Evolutionary conservation across 1,284 basidiomycete genomes (phyloP).

Genomic region (Rhodotorula sp.): DNA sequence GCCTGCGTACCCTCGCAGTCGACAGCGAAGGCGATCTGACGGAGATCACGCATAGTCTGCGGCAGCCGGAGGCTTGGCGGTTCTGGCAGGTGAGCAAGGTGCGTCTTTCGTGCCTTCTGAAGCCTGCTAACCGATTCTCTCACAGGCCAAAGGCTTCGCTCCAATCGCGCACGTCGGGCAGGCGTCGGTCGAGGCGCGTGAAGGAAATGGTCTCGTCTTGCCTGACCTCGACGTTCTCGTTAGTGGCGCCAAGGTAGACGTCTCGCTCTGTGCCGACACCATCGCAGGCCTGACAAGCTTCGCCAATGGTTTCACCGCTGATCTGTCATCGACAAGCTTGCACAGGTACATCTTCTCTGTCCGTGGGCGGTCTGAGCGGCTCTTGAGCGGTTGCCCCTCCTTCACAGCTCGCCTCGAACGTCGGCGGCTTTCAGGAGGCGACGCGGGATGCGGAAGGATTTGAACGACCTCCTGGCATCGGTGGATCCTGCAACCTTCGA

Average conservation of each 20-base stretch:
- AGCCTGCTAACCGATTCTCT: neutral
- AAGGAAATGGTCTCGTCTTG: constrained; percentile 25
- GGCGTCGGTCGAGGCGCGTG: neutral
- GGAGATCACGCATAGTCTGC: neutral
- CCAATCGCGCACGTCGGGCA: constrained; percentile 5
- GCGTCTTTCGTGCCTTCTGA: too few relatives aligned
- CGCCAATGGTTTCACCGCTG: constrained; percentile 43
- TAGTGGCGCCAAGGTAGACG: constrained; percentile 33
- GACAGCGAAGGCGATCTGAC: constrained; percentile 51
- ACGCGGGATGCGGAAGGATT: neutral
- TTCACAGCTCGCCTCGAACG: neutral
- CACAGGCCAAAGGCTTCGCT: constrained; percentile 29
- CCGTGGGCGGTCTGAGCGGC: too few relatives aligned
- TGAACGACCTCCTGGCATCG: constrained; percentile 54
- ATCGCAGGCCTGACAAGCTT: constrained; percentile 47
- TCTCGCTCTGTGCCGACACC: constrained; percentile 52
- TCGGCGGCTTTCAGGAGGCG: neutral
- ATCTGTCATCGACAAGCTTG: neutral
- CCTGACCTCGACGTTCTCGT: constrained; percentile 34
- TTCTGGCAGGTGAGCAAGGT: neutral
- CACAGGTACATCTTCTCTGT: neutral
- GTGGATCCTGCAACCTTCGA: constrained; percentile 82
- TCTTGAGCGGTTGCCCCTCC: neutral
- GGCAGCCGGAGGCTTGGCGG: neutral
- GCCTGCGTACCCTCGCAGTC: constrained; percentile 58